Evolutionary conservation across 2,329 filamentous ascomycete species (phyloP), one percentile per base, ranked within the genome.

Genomic region (Xylariaceae sp.): DNA sequence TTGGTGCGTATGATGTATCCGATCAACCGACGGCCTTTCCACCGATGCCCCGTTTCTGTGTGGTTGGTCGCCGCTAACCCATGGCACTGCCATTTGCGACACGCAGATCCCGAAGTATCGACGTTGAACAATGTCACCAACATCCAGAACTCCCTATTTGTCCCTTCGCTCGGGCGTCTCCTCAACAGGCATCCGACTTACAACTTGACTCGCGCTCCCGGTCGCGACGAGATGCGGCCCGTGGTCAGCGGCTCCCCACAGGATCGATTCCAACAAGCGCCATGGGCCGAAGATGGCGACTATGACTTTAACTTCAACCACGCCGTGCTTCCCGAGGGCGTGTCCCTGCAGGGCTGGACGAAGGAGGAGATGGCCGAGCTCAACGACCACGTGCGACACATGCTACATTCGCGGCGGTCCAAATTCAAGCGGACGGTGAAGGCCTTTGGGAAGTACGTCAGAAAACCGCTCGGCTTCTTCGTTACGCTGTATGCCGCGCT

Each of bases 61-160:
- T 26, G 8, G 26, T 37, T 26, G 44, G 30, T n/a, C 2, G 29
- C 5, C 3, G 29, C 49, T 49, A 43, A 49, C 41, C 13, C 9
- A 8, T 42, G 2, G n/a, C n/a, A n/a, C n/a, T 26, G 16, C 7
- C 26, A 8, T 16, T 30, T 29, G 2, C 7, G 3, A 45, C 22
- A 12, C 26, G 22, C 59, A 91, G 89, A 95, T 63, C 89, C 89
- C 40, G 88, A 95, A 72, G 85, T 95, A 3, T 84, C 88, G 34
- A 89, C 89, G 0, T 74, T 95, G 3, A 89, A 88, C 0, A 92
- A 89, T 13, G 79, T 95, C 9, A 95, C 88, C 41, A 95, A 95
- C 64, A 85, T 95, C 18, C 89, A 95, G 65, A 95, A 95, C 68
- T 94, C 89, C 0, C 81, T 95, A 9, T 95, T 95, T 70, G 75